phyloP scores from a whole-genome alignment of 129 eudicot genomes.

The Artemisia argyi region DNA sequence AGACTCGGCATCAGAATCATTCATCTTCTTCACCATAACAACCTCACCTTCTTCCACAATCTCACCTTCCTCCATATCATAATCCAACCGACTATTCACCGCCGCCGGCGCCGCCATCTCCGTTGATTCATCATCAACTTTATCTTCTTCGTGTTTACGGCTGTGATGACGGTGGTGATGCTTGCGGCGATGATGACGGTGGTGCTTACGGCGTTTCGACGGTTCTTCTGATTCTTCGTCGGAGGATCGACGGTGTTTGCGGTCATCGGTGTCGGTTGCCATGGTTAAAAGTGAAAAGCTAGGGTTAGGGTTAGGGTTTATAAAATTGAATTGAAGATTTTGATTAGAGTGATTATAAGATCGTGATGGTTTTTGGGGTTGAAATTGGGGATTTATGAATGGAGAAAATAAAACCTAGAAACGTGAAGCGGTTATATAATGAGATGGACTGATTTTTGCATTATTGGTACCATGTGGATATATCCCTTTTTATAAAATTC shows the following conservation, averaged over 20 bases:
- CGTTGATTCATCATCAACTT: constrained; percentile 19
- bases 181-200: constrained; percentile 48
- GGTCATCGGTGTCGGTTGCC: constrained; percentile 63
- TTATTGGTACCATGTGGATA: no score
- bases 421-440: constrained; percentile 4
- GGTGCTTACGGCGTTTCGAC: constrained; percentile 81
- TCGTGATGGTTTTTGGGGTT: constrained; percentile 23
- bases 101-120: constrained; percentile 13
- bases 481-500: no score
- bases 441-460: no score
- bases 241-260: constrained; percentile 73
- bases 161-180: constrained; percentile 47
- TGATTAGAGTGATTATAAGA: constrained; percentile 16
- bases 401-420: constrained; percentile 28
- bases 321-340: constrained; percentile 4
- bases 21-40: constrained; percentile 25
- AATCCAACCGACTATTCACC: constrained; percentile 43
- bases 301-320: constrained; percentile 30
- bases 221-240: constrained; percentile 67
- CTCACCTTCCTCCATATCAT: constrained; percentile 99
- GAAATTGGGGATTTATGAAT: constrained; percentile 23
- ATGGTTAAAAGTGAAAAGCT: constrained; percentile 31
- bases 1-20: constrained; percentile 64
- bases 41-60: constrained; percentile 66
- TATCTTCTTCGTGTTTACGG: constrained; percentile 41